Evolutionary conservation across 768 basidiomycete species (phyloP).

Genomic region (Podaxis sp.): DNA sequence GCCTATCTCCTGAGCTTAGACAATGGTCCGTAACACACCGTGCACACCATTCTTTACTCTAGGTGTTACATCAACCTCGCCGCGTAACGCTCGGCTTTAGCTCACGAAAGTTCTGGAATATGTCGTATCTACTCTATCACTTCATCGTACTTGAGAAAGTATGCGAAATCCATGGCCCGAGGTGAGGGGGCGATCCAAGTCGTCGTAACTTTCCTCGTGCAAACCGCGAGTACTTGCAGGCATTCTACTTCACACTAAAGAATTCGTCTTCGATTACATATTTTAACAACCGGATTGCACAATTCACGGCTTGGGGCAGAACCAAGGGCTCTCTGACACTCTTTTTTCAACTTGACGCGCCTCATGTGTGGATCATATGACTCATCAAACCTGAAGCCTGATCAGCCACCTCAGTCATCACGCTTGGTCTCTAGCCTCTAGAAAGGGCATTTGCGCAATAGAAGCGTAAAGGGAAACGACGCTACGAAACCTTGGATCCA

Average conservation of each 20-base stretch:
- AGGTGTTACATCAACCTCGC: neutral
- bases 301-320: neutral
- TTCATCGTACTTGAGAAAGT: neutral
- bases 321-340: neutral
- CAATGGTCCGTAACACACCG: neutral
- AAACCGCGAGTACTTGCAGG: constrained; percentile 5
- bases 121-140: neutral
- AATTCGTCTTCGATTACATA: constrained; percentile 11
- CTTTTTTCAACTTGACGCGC: neutral
- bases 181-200: neutral
- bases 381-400: neutral
- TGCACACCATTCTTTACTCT: neutral
- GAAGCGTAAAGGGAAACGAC: neutral
- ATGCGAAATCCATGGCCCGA: neutral
- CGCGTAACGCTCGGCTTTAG: neutral
- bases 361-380: constrained; percentile 5
- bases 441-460: neutral
- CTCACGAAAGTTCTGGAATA: neutral
- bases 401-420: neutral
- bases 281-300: neutral
- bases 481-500: neutral
- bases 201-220: constrained; percentile 11
- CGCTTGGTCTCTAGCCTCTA: neutral
- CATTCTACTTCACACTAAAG: neutral
- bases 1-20: neutral